Conservation (phyloP, 2,329 filamentous ascomycete genomes). For the Cryphonectria nitschkei region DNA sequence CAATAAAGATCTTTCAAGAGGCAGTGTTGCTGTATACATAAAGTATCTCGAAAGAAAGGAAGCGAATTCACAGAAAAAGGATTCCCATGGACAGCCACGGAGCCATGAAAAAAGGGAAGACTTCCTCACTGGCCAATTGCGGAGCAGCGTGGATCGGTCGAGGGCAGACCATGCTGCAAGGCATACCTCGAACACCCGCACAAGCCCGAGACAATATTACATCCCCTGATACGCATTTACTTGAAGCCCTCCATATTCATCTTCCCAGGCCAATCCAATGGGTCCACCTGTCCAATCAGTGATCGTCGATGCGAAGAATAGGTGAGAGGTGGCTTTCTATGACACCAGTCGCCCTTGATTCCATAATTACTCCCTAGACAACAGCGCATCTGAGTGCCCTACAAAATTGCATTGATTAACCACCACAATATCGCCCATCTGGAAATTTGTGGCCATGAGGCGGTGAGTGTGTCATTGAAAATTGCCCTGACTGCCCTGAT, state of each 20-base stretch:
- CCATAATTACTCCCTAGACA: neutral
- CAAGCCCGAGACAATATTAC: neutral
- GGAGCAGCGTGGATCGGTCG: neutral
- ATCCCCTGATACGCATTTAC: neutral
- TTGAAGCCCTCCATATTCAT: neutral
- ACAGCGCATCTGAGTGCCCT: too few relatives aligned
- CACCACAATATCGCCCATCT: neutral
- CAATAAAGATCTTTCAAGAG: neutral
- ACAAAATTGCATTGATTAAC: neutral
- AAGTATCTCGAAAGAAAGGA: neutral
- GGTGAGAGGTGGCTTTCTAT: neutral
- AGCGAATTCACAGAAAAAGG: neutral
- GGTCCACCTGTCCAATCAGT: neutral
- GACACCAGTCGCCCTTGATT: neutral
- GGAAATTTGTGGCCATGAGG: neutral
- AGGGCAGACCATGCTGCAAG: neutral
- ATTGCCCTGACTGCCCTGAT: neutral
- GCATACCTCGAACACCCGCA: neutral
- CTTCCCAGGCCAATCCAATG: neutral
- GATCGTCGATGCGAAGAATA: too few relatives aligned
- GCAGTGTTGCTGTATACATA: neutral
- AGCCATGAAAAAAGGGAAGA: neutral
- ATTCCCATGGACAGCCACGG: neutral
- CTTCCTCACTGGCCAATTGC: neutral
- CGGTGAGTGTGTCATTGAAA: neutral